Percentiles rank a stretch among this genome's conserved stretches.
Conservation (phyloP, 108 stramenopile species). For the Craspedostauros australis region DNA sequence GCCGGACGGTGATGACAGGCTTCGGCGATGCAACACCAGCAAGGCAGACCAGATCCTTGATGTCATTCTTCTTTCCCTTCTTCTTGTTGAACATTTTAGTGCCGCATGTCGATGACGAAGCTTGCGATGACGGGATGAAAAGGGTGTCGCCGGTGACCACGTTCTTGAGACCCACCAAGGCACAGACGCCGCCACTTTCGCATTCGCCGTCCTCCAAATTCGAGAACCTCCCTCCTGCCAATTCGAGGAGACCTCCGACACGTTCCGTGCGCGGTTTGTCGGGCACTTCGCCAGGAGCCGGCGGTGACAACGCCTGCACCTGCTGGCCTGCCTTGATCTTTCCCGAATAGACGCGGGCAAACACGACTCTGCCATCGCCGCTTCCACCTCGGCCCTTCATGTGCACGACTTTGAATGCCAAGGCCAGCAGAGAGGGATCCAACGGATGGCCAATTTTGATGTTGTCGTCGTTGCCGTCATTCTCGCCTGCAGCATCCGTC, state of each 20-base stretch:
- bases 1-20: conserved; percentile 81
- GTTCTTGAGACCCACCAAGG: conserved; percentile 73
- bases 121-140: too few relatives aligned
- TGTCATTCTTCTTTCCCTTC: conserved; percentile 27
- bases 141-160: conserved; percentile 86
- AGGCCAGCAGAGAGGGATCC: conserved; percentile 62
- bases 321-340: conserved; percentile 52
- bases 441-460: conserved; percentile 69
- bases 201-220: conserved; percentile 63
- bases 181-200: conserved; percentile 80
- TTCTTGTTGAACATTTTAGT: conserved; percentile 32
- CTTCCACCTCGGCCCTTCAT: conserved; percentile 86
- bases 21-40: conserved; percentile 79
- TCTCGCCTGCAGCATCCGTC: conserved; percentile 3
- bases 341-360: conserved; percentile 85
- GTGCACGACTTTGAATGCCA: conserved; percentile 88
- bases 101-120: too few relatives aligned
- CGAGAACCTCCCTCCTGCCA: conserved; percentile 73
- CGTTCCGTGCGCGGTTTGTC: conserved; percentile 46
- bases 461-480: not conserved
- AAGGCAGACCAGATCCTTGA: conserved; percentile 18
- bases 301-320: conserved; percentile 64
- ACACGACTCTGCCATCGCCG: conserved; percentile 86
- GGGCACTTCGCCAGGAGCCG: conserved; percentile 30
- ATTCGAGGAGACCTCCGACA: conserved; percentile 78